These are phyloP conservation scores for Rhizopogon sp. DNA, from an alignment of 768 basidiomycete species.

Conservation along the genomic window DNA sequence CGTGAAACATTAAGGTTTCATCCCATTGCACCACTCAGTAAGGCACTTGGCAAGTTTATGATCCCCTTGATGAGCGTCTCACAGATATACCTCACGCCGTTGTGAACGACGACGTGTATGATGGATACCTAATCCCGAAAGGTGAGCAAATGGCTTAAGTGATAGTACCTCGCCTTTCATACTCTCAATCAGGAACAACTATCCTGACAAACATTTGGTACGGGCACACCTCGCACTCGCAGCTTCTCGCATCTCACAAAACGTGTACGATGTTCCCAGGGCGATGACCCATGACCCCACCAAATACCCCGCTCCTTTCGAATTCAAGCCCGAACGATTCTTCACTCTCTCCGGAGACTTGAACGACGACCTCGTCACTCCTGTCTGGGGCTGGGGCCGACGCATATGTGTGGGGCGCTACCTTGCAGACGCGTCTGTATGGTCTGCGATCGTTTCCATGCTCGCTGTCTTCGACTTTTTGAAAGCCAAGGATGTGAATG, in stretches of 20 bases:
- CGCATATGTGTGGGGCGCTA: conserved; percentile 34
- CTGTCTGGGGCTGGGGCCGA: conserved; percentile 5
- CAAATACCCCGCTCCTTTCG: conserved; percentile 24
- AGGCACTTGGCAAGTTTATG: neutral
- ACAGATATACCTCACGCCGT: conserved; percentile 4
- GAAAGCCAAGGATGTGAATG: conserved; percentile 28
- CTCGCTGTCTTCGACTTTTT: conserved; percentile 33
- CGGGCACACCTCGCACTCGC: neutral
- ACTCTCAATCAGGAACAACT: neutral
- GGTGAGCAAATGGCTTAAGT: neutral
- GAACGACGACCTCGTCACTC: neutral
- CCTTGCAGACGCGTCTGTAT: conserved; percentile 31
- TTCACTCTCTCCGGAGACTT: conserved; percentile 7
- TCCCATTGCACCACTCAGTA: conserved; percentile 21
- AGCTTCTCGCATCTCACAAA: neutral
- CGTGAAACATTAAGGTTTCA: conserved; percentile 25
- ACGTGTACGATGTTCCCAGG: conserved; percentile 14
- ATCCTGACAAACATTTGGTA: conserved; percentile 5
- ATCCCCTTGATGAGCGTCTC: neutral
- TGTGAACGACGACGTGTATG: conserved; percentile 5
- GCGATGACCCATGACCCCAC: conserved; percentile 33
- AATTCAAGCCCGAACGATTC: conserved; percentile 33
- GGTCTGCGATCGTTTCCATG: conserved; percentile 32
- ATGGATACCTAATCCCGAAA: conserved; percentile 8
- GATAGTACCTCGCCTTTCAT: neutral